Percentiles rank a stretch among this genome's conserved stretches.
phyloP scores from a whole-genome alignment of 495 filamentous ascomycete species.

The Xylaria scruposa region DNA sequence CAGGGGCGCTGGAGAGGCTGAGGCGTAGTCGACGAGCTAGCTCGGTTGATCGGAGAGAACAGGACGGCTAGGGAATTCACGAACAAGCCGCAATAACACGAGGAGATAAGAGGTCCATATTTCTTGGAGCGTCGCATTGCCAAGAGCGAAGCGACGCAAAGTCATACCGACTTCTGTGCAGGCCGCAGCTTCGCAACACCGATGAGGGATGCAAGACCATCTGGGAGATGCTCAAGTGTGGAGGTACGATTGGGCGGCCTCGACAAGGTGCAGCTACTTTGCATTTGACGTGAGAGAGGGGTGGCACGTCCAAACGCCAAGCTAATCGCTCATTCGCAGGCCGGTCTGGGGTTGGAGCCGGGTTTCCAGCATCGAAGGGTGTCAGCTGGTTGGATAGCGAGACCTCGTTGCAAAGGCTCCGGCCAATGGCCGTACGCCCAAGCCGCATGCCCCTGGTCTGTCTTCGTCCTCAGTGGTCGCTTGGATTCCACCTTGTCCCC shows the following conservation, averaged over 20 bases:
- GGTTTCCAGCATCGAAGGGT: conserved; percentile 36
- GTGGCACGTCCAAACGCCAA: conserved; percentile 36
- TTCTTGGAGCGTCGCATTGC: conserved; percentile 26
- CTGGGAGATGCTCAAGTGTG: conserved; percentile 13
- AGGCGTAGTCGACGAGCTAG: conserved; percentile 13
- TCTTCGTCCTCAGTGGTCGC: conserved; percentile 16
- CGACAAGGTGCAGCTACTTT: conserved; percentile 23
- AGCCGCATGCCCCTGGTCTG: conserved; percentile 32
- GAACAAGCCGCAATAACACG: conserved; percentile 41
- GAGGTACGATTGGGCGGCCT: conserved; percentile 19
- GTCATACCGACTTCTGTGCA: conserved; percentile 29
- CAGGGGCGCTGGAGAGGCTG: conserved; percentile 24
- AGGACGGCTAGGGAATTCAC: conserved; percentile 30
- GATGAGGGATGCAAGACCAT: conserved; percentile 22
- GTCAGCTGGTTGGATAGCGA: conserved; percentile 46
- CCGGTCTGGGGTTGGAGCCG: conserved; percentile 39
- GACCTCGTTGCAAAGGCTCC: conserved; percentile 38
- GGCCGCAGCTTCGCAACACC: conserved; percentile 25
- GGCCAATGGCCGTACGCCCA: conserved; percentile 35
- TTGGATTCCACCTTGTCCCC: conserved; percentile 20
- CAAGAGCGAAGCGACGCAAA: conserved; percentile 29
- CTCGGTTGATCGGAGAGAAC: conserved; percentile 35
- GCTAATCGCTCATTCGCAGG: conserved; percentile 41
- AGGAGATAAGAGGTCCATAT: conserved; percentile 35
- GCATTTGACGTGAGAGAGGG: conserved; percentile 25